These are phyloP conservation scores for Achlya hypogyna DNA, from an alignment of 352 stramenopile genomes.

Conservation along the genomic window DNA sequence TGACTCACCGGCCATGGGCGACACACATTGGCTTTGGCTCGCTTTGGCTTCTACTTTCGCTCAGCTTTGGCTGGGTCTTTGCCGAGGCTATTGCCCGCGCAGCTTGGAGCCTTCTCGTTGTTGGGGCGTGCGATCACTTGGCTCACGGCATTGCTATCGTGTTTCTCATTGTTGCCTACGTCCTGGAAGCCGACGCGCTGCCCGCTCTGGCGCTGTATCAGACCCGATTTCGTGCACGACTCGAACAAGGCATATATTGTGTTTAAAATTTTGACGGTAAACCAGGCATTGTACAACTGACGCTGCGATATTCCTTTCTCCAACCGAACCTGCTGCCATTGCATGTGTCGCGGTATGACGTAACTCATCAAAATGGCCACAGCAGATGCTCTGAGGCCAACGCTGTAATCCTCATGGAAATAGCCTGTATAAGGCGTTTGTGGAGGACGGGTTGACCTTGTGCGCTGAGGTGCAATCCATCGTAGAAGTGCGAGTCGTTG, in stretches of 20 bases:
- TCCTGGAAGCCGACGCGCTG: not conserved
- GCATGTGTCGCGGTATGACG: too few species aligned
- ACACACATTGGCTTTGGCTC: not conserved
- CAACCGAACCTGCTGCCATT: too few species aligned
- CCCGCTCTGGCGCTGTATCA: not conserved
- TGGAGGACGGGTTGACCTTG: too few species aligned
- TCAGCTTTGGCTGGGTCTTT: conserved; percentile 1
- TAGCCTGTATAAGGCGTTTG: too few species aligned
- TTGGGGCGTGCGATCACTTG: not conserved
- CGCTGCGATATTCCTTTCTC: not conserved
- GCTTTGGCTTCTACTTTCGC: not conserved
- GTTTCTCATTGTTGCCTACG: not conserved
- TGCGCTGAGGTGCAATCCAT: too few species aligned
- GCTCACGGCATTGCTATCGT: not conserved
- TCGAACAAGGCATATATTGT: not conserved
- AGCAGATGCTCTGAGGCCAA: too few species aligned
- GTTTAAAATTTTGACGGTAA: not conserved
- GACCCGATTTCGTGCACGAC: not conserved
- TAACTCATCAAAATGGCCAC: too few species aligned
- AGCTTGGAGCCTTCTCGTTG: not conserved
- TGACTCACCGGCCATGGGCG: not conserved
- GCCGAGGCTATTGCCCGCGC: not conserved
- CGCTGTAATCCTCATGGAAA: too few species aligned
- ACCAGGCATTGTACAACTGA: not conserved
- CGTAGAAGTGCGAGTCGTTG: too few species aligned